Evolutionary conservation across 257 asterid species (phyloP).

Genomic region (Voacanga thouarsii): DNA sequence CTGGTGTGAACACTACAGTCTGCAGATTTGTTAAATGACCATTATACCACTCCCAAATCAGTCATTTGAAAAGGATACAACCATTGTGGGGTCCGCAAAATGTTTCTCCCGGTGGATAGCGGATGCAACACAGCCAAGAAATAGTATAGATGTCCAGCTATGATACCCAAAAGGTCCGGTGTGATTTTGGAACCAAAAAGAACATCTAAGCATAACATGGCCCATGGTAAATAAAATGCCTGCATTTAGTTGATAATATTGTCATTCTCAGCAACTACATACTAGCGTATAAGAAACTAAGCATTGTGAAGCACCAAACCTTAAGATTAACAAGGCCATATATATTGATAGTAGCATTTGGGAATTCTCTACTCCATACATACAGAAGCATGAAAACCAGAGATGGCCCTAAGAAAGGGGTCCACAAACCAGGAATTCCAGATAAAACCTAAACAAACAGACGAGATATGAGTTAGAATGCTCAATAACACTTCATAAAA

Average conservation of each 20-base stretch:
- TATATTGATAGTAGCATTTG: conserved; percentile 70
- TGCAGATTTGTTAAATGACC: background rate
- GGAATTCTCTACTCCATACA: conserved; percentile 95
- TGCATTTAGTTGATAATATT: conserved; percentile 28
- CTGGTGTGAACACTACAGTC: too few relatives aligned
- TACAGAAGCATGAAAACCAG: conserved; percentile 96
- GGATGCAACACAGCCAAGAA: conserved; percentile 92
- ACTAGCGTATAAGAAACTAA: background rate
- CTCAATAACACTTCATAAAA: background rate
- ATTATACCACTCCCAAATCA: background rate
- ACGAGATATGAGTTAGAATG: background rate
- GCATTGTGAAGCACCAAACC: conserved; percentile 41
- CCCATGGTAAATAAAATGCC: conserved; percentile 99
- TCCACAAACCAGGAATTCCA: conserved; percentile 60
- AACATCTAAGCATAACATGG: conserved; percentile 87
- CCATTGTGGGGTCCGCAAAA: conserved; percentile 67
- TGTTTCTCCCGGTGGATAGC: conserved; percentile 76
- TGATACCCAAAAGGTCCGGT: conserved; percentile 79
- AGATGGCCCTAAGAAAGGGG: conserved; percentile 72
- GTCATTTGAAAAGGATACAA: conserved; percentile 69
- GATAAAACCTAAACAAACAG: conserved; percentile 63
- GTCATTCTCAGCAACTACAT: background rate
- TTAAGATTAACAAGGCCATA: conserved; percentile 86
- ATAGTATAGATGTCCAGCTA: conserved; percentile 91
- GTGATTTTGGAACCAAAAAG: conserved; percentile 72